Base-by-base conservation (phyloP, 352 stramenopile species). In the Plasmopara muralis region DNA sequence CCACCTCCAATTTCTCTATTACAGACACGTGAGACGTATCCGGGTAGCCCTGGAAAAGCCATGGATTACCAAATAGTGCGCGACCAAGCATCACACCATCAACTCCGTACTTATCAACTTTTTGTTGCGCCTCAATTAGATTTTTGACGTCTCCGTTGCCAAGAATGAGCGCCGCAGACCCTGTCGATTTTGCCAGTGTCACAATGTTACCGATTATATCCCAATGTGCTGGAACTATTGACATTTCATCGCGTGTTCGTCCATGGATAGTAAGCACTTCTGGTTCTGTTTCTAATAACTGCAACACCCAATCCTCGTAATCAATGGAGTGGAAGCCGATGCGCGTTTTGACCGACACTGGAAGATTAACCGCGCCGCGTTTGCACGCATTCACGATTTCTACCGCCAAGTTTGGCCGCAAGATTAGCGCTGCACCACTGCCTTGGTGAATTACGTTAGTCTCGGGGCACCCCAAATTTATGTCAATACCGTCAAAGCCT, bases 401-500 rank as follows among this genome's bases (percentile, higher is more conserved):
- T 52, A 84, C 58, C 25, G 79, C 79, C 28, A 87, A 61, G 25
- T 64, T 45, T 8, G 82, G 79, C 28, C 85, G 64, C 34, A 83
- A 55, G 20, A 90, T 89, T 8, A 93, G 64, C 8, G 82, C 58
- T 0, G 77, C 77, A 7, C 82, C 79, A 48, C 77, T 89, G 37
- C 74, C 74, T 69, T 92, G 82, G 16, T 87, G 88, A 58, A 80
- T 88, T 6, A 92, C 79, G 40, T 87, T 84, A 12, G 59, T 72
- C 33, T 92, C 75, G 0, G 82, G 82, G 28, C 82, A 92, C 8
- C 82, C 82, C 82, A 92, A 90, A 57, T 93, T 90, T 64, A 93
- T 89, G 46, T 93, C 82, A 38, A 93, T 88, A 43, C 79, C 79
- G 44, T 93, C 79, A 54, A 93, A 93, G 46, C 82, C 79, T 13